Evolutionary conservation across 2,329 filamentous ascomycete genomes (phyloP), one percentile per base, ranked within the genome.

Genomic region (Botryotinia narcissicola): DNA sequence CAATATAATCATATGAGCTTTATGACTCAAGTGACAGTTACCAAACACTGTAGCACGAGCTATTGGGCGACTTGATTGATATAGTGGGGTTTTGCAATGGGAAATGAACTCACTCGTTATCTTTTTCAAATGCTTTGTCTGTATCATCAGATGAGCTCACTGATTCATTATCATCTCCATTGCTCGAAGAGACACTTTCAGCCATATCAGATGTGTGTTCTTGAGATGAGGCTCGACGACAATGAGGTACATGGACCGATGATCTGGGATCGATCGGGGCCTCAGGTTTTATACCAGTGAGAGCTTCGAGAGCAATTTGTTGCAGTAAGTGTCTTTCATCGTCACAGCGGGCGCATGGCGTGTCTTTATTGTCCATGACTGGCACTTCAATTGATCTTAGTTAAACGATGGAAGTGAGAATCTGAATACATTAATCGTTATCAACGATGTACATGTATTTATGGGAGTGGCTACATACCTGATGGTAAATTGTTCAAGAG

Each of bases 401-500:
- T n/a, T 18, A 9, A 29, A 18, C 7, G 1, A 57, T 18, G 1
- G 7, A 29, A 57, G n/a, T 29, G 51, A 18, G n/a, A 29, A 1
- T 18, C 14, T 32, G n/a, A 57, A 32, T 18, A 32, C 51, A 57
- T 7, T 9, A 18, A 29, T 57, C 0, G 3, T 57, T 57, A 29
- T 57, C 2, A 9, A 29, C 4, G 51, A 32, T 29, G 14, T 18
- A 57, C 18, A 57, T 18, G 14, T 29, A 5, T 29, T 7, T 29
- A 29, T 57, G 51, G 3, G n/a, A 32, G 14, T 18, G n/a, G n/a
- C n/a, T 57, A 29, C 51, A 18, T 4, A 57, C 51, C n/a, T 9
- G 7, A 4, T 8, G 2, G 8, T 9, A 7, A 14, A 57, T 1
- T 8, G 1, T 18, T 0, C 6, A 57, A 29, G 5, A 57, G 51